Conservation (phyloP, 768 basidiomycete genomes). For the Suillus subaureus region DNA sequence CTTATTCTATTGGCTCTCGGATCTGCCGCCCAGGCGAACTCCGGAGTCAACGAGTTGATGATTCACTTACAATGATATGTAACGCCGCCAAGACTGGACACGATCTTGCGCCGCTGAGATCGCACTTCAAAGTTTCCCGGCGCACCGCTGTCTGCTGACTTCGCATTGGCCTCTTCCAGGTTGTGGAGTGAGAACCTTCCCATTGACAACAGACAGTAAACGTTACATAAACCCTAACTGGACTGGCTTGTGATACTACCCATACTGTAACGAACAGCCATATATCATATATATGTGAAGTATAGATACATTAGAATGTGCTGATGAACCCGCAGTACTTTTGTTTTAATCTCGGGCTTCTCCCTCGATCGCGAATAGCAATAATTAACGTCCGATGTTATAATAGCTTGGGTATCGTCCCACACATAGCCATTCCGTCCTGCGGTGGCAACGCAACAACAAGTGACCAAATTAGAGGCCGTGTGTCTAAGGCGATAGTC, state of each 20-base stretch:
- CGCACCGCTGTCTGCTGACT: not conserved
- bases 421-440: conserved; percentile 26
- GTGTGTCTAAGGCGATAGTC: conserved; percentile 26
- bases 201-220: not conserved
- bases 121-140: conserved; percentile 2
- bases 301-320: conserved; percentile 10
- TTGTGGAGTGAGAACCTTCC: conserved; percentile 5
- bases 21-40: not conserved
- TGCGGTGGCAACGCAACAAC: conserved; percentile 19
- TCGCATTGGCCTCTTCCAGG: not conserved
- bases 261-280: not conserved
- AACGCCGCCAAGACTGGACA: not conserved
- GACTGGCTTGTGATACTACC: not conserved
- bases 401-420: conserved; percentile 18
- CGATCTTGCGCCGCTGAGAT: conserved; percentile 7
- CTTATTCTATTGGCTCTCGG: conserved; percentile 1
- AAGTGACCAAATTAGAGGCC: conserved; percentile 26
- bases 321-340: conserved; percentile 5
- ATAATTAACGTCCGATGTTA: conserved; percentile 28
- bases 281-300: conserved; percentile 2
- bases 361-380: not conserved
- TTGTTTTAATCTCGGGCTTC: not conserved
- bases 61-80: not conserved
- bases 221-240: not conserved
- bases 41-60: not conserved